These are phyloP conservation scores for Gossypium raimondii DNA, from an alignment of 345 rosid species.

Conservation along the genomic window DNA sequence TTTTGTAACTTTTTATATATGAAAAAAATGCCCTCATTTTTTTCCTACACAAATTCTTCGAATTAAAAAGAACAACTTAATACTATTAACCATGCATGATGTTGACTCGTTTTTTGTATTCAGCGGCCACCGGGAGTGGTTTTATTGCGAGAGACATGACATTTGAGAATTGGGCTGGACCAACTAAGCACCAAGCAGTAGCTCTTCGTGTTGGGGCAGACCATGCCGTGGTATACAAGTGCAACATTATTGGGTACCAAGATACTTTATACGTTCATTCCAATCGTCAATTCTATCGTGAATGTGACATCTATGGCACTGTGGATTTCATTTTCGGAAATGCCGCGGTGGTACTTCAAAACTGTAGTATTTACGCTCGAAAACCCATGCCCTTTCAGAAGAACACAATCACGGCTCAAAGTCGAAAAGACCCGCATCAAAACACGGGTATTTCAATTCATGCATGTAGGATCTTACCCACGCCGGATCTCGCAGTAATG, in stretches of 20 bases:
- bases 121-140: constrained; percentile 92
- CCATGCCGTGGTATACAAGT: constrained; percentile 80
- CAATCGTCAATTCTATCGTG: constrained; percentile 88
- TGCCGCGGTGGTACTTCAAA: constrained; percentile 88
- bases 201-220: constrained; percentile 96
- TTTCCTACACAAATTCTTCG: not conserved
- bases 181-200: constrained; percentile 87
- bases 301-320: constrained; percentile 82
- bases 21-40: too few relatives aligned
- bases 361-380: constrained; percentile 77
- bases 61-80: not conserved
- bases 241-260: constrained; percentile 82
- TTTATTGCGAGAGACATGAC: constrained; percentile 92
- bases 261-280: constrained; percentile 96
- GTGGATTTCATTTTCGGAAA: constrained; percentile 95
- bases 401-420: constrained; percentile 92
- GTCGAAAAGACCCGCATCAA: constrained; percentile 82
- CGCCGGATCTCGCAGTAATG: constrained; percentile 41
- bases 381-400: constrained; percentile 77
- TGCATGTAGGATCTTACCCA: constrained; percentile 59
- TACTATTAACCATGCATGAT: too few relatives aligned
- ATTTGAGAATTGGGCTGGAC: constrained; percentile 86
- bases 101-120: not conserved
- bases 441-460: constrained; percentile 95
- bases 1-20: too few relatives aligned